These are phyloP conservation scores for Pilatotrama ljubarskyi DNA, from an alignment of 768 basidiomycete genomes.

Conservation along the genomic window DNA sequence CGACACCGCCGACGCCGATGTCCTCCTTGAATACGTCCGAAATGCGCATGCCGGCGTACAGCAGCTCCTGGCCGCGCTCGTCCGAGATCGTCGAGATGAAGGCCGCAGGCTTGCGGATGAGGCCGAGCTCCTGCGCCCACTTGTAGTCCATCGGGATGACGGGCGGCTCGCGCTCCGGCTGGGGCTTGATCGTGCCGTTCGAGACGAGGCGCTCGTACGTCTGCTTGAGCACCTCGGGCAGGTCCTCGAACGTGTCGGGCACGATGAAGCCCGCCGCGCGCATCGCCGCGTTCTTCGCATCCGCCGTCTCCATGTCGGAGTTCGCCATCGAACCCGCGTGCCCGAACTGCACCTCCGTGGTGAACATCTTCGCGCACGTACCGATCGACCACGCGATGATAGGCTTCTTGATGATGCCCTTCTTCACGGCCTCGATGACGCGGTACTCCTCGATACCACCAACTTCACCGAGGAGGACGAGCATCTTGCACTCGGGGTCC, in stretches of 20 bases:
- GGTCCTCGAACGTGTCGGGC: conserved; percentile 95
- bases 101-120: conserved; percentile 97
- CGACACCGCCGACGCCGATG: conserved; percentile 95
- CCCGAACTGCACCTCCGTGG: conserved; percentile 98
- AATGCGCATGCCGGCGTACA: conserved; percentile 99
- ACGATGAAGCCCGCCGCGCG: conserved; percentile 93
- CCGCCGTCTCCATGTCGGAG: conserved; percentile 95
- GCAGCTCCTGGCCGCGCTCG: conserved; percentile 96
- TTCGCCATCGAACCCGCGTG: conserved; percentile 99
- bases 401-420: conserved; percentile 93
- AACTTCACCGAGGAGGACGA: conserved; percentile 97
- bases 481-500: conserved; percentile 98
- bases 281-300: conserved; percentile 97
- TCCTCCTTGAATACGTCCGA: conserved; percentile 98
- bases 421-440: conserved; percentile 96
- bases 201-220: conserved; percentile 83
- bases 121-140: conserved; percentile 98
- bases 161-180: conserved; percentile 84
- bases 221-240: conserved; percentile 80
- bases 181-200: conserved; percentile 63
- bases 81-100: conserved; percentile 99
- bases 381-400: conserved; percentile 99
- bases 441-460: conserved; percentile 99
- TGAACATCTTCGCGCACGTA: conserved; percentile 99
- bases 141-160: conserved; percentile 99